phyloP scores from a whole-genome alignment of 2,329 filamentous ascomycete genomes.

The Fusarium beomiforme region DNA sequence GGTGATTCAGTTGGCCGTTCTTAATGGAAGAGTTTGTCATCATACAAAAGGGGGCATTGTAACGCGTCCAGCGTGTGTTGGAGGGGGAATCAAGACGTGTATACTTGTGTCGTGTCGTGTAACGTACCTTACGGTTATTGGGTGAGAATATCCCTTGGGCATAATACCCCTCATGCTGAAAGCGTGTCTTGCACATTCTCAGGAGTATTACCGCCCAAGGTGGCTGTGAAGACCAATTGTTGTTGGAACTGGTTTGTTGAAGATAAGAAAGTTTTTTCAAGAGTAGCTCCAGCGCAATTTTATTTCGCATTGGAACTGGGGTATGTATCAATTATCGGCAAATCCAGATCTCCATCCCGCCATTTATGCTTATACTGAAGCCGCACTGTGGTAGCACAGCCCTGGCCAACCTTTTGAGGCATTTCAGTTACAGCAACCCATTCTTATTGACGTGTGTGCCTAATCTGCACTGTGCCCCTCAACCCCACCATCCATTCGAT shows the following conservation, averaged over 20 bases:
- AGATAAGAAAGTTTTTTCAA: slow-evolving; percentile 13
- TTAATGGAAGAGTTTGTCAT: slow-evolving; percentile 69
- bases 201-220: slow-evolving; percentile 11
- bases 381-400: slow-evolving; percentile 35
- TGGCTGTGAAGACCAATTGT: background rate
- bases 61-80: slow-evolving; percentile 9
- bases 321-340: slow-evolving; percentile 32
- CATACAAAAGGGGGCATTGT: slow-evolving; percentile 48
- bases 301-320: slow-evolving; percentile 15
- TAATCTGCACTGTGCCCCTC: slow-evolving; percentile 52
- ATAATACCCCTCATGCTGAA: background rate
- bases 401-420: background rate
- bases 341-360: slow-evolving; percentile 40
- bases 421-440: slow-evolving; percentile 28
- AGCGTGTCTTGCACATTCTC: background rate
- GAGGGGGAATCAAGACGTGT: slow-evolving; percentile 22
- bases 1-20: slow-evolving; percentile 72
- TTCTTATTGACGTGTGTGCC: slow-evolving; percentile 23
- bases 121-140: slow-evolving; percentile 36
- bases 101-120: slow-evolving; percentile 14
- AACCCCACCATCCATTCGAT: slow-evolving; percentile 50
- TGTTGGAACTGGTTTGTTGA: slow-evolving; percentile 8
- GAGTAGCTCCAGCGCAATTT: slow-evolving; percentile 21
- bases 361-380: slow-evolving; percentile 43
- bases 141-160: background rate